Percentiles rank a stretch among this genome's conserved stretches.
phyloP scores from a whole-genome alignment of 1,284 basidiomycete species.

The Cystobasidium sp. region DNA sequence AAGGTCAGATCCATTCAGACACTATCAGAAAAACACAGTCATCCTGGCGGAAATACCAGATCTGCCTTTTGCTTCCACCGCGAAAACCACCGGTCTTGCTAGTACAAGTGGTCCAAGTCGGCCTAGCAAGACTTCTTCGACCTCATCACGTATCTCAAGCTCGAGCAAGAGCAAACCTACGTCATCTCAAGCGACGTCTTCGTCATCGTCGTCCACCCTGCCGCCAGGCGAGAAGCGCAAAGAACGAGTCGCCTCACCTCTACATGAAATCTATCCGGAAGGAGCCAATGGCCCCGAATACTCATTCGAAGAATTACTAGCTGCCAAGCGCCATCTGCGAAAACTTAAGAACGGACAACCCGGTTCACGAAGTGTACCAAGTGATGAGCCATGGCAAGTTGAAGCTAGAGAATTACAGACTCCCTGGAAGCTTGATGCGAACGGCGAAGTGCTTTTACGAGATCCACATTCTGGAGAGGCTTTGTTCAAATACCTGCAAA shows the following conservation, averaged over 20 bases:
- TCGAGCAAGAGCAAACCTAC: constrained; percentile 63
- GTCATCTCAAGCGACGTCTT: not conserved
- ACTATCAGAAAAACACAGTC: constrained; percentile 57
- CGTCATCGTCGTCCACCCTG: not conserved
- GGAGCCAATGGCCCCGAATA: constrained; percentile 44
- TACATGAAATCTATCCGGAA: constrained; percentile 46
- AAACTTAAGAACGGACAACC: not conserved
- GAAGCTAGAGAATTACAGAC: constrained; percentile 31
- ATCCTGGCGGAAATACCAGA: constrained; percentile 53
- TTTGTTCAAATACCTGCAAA: constrained; percentile 24
- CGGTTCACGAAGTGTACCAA: not conserved
- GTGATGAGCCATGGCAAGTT: constrained; percentile 30
- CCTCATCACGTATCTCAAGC: not conserved
- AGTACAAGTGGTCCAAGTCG: not conserved
- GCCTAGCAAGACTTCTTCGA: not conserved
- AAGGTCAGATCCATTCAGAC: constrained; percentile 65
- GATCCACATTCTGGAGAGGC: constrained; percentile 29
- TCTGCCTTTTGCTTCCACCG: constrained; percentile 18
- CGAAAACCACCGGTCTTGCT: too few species aligned
- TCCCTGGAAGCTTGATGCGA: not conserved
- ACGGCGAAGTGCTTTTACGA: constrained; percentile 2
- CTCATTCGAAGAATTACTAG: constrained; percentile 50
- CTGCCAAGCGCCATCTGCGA: constrained; percentile 23
- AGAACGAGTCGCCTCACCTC: constrained; percentile 47
- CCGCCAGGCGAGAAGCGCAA: constrained; percentile 31